A percentile compares a stretch with the other conserved stretches of the same genome.
phyloP scores from a whole-genome alignment of 2,329 filamentous ascomycete genomes.

The Apiospora kogelbergensis region DNA sequence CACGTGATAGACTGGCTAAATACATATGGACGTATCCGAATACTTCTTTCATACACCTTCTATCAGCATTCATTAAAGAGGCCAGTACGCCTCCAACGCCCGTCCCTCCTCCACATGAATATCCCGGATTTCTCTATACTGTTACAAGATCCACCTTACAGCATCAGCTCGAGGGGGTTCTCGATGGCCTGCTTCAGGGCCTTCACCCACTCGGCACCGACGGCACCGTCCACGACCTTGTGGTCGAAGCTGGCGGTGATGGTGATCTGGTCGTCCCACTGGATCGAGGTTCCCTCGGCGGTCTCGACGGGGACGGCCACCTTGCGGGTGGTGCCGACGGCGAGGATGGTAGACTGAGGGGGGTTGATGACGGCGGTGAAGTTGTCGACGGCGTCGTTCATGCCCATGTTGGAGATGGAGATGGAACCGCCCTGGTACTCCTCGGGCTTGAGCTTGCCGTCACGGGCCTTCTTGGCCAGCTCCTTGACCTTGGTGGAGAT shows the following conservation, averaged over 20 bases:
- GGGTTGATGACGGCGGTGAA: conserved; percentile 99
- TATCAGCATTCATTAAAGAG: background rate
- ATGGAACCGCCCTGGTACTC: conserved; percentile 99
- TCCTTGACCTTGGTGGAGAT: conserved; percentile 94
- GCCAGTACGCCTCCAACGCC: conserved; percentile 10
- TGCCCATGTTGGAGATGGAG: conserved; percentile 99
- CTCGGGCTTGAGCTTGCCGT: conserved; percentile 98
- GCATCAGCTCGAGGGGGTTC: conserved; percentile 91
- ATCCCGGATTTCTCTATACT: background rate
- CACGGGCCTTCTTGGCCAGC: conserved; percentile 91
- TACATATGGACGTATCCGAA: background rate
- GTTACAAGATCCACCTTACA: conserved; percentile 52
- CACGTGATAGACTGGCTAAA: conserved; percentile 2
- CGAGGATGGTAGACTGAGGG: conserved; percentile 91
- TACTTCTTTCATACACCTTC: conserved; percentile 10
- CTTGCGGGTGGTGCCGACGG: conserved; percentile 93
- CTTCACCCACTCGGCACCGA: conserved; percentile 94
- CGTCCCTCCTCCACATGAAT: background rate
- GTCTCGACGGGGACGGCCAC: conserved; percentile 84
- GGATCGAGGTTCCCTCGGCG: conserved; percentile 77
- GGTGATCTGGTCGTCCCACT: conserved; percentile 96
- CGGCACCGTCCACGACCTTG: conserved; percentile 95
- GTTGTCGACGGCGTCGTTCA: conserved; percentile 94
- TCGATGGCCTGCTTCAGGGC: conserved; percentile 97
- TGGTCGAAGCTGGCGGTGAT: conserved; percentile 97